Percentiles rank a stretch among this genome's conserved stretches.
phyloP scores from a whole-genome alignment of 345 rosid species.

The Erucastrum elatum region DNA sequence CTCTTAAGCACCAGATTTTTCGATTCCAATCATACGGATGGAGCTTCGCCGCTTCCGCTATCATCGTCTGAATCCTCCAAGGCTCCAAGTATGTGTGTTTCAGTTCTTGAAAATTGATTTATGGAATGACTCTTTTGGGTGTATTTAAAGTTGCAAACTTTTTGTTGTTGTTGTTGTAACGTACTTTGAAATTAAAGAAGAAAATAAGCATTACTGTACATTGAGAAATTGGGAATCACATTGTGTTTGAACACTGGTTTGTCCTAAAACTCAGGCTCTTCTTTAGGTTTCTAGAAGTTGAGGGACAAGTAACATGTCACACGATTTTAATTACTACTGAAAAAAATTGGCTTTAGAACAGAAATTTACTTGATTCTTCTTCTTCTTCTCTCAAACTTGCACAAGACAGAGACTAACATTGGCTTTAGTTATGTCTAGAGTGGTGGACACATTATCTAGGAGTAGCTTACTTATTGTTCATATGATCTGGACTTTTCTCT shows the following conservation, averaged over 20 bases:
- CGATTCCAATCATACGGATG: neutral
- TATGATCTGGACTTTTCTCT: neutral
- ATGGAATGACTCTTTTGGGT: neutral
- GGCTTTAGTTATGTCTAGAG: neutral
- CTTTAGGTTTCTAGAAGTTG: no score
- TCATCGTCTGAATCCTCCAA: neutral
- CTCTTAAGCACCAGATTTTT: neutral
- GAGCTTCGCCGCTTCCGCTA: neutral
- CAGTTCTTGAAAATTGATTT: neutral
- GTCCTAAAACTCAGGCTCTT: neutral
- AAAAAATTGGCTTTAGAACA: no score
- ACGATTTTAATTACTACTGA: neutral
- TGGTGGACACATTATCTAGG: neutral
- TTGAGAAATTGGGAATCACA: neutral
- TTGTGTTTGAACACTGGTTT: neutral
- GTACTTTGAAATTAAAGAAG: neutral
- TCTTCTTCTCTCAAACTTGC: neutral
- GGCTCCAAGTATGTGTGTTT: neutral
- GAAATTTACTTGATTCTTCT: no score
- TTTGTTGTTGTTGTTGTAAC: neutral
- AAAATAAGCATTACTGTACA: neutral
- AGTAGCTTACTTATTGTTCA: neutral
- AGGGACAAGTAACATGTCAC: neutral
- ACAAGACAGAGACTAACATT: neutral
- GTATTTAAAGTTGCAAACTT: neutral